Evolutionary conservation across 257 asterid species (phyloP), one percentile per base, ranked within the genome.

Genomic region (Salvia hispanica): DNA sequence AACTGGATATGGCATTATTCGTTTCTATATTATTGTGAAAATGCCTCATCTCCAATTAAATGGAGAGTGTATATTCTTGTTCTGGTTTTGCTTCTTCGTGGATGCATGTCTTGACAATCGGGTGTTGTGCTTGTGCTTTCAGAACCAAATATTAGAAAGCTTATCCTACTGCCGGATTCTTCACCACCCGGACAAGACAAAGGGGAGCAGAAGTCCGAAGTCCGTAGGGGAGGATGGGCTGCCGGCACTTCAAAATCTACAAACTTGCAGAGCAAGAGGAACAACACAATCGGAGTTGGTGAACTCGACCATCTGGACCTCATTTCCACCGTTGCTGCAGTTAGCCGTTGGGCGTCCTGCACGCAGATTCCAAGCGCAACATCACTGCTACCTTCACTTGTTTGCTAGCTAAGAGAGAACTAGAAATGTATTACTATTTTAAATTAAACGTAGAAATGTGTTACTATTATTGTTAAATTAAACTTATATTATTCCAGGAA

Each of bases 341-440:
- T 85, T 7, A 80, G 76, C 66, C 86, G 86, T 25, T 82, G 91
- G 91, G 83, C 84, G 4, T 85, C 91, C 9, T 82, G 86, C 77
- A 82, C 88, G 2, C 74, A 73, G 45, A 72, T 84, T 53, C 76
- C 90, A 2, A 78, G 77, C 36, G 80, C 86, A 0, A 18, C 81
- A 0, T 72, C 86, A 0, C 64, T 82, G 54, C 80, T 79, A 67
- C 76, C 88, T 42, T 85, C 86, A 15, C 82, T 85, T 12, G 88
- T 85, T 11, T 85, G 83, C 77, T 85, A 78, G 70, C 8, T n/a
- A 50, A 57, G 60, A 13, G 33, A 28, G 55, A 33, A 25, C 5
- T 10, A 37, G 4, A 66, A 44, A 7, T 13, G 47, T 61, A 21
- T 67, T 25, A 25, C 31, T 62, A 15, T 16, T 37, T 47, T 45